A percentile compares a stretch with the other conserved stretches of the same genome.
These are phyloP conservation scores for Prunus salicina DNA, from an alignment of 306 rosid genomes.

Conservation along the genomic window DNA sequence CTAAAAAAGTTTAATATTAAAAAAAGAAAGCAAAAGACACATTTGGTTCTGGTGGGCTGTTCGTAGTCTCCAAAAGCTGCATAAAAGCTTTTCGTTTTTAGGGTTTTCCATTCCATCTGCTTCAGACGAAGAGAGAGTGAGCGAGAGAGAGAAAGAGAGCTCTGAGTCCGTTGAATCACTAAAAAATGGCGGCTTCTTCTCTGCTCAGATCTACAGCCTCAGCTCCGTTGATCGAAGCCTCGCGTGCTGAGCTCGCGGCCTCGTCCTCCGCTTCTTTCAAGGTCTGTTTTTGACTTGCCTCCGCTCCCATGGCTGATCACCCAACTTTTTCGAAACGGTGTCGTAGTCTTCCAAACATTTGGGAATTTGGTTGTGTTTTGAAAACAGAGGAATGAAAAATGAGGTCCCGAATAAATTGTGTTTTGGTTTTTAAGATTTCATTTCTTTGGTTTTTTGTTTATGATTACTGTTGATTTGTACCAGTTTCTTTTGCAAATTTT, in stretches of 20 bases:
- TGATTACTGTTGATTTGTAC: background rate
- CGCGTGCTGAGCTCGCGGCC: slow-evolving; percentile 34
- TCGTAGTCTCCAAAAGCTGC: slow-evolving; percentile 15
- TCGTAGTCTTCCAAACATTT: background rate
- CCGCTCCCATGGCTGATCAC: background rate
- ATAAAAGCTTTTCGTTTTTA: slow-evolving; percentile 8
- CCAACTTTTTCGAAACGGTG: background rate
- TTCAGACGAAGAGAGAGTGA: background rate
- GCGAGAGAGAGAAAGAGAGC: background rate
- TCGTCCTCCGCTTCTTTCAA: slow-evolving; percentile 38
- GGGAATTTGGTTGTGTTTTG: background rate
- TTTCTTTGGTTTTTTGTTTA: background rate
- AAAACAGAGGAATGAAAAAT: background rate
- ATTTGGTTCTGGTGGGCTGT: slow-evolving; percentile 4
- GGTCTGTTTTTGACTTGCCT: slow-evolving; percentile 26
- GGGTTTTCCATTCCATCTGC: slow-evolving; percentile 8
- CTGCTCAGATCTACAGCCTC: slow-evolving; percentile 59
- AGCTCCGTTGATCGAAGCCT: slow-evolving; percentile 39
- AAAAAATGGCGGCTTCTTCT: slow-evolving; percentile 71
- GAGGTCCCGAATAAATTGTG: background rate
- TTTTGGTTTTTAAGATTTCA: background rate
- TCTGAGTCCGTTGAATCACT: background rate
- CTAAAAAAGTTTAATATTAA: background rate
- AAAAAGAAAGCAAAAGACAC: background rate
- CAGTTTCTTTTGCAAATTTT: background rate